Evolutionary conservation across 495 filamentous ascomycete species (phyloP), one percentile per base, ranked within the genome.

Genomic region (Podospora pseudocomata): DNA sequence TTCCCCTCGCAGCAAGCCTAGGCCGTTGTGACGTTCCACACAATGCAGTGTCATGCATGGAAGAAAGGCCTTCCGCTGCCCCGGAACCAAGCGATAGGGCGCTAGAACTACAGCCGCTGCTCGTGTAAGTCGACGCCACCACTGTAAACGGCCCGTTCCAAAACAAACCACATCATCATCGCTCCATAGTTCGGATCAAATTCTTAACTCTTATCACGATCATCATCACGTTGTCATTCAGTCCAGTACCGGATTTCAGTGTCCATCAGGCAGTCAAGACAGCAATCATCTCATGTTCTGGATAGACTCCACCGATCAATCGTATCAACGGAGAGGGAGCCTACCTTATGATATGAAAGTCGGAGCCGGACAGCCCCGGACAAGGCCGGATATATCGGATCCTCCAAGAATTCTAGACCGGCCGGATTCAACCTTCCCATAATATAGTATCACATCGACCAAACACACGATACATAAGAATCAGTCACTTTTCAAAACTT

Each of bases 71-170:
- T 53, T 23, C 61, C 65, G 65, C 60, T 49, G 60, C 11, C 44
- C 20, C 66, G 60, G 66, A 68, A 53, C 60, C 59, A 63, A 63
- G 54, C 66, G 30, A 64, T n/a, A 49, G 39, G 39, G 19, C 53
- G 61, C 54, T 59, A 49, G 39, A 49, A 49, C 30, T 49, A 49
- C 39, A 49, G 39, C 15, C 6, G 39, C 2, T 16, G 39, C 65
- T 58, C 65, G 56, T 58, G 60, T 59, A 60, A 60, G 20, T 27
- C 58, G 5, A 57, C 54, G 5, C 54, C 56, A 18, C 56, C 26
- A 59, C 56, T 20, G 15, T 49, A 60, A 60, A 60, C 58, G 58
- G 58, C 58, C 58, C 58, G 58, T 60, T 60, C 19, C 13, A 11
- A 16, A 49, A 11, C 9, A 49, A 49, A 49, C 57, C 57, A 26